Conservation (phyloP, 495 filamentous ascomycete species). For the Neurospora sp. region DNA sequence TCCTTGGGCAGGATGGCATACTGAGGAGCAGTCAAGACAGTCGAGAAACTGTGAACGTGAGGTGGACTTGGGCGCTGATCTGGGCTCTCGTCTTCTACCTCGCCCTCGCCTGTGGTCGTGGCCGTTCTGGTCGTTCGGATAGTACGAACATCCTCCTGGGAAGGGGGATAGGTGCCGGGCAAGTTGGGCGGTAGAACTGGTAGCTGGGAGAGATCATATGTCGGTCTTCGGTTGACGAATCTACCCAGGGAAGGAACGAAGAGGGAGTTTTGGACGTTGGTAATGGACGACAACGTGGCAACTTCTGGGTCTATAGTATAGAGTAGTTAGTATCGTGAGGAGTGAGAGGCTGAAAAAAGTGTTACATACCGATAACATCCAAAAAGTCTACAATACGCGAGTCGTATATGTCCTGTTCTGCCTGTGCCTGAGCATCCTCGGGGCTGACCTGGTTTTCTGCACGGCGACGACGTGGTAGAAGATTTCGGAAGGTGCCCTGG, state of each 20-base stretch:
- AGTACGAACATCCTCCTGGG: conserved; percentile 6
- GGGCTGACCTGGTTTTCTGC: neutral
- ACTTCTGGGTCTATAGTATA: conserved; percentile 57
- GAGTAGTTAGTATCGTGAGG: neutral
- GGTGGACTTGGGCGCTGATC: neutral
- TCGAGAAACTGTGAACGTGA: conserved; percentile 32
- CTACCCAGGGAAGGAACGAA: conserved; percentile 61
- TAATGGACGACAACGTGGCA: conserved; percentile 60
- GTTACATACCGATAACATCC: conserved; percentile 55
- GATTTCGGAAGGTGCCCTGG: neutral
- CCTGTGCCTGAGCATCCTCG: conserved; percentile 9
- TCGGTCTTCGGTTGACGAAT: conserved; percentile 59
- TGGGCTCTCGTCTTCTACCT: neutral
- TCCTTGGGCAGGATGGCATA: conserved; percentile 57
- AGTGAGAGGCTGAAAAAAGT: neutral
- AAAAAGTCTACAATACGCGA: conserved; percentile 55
- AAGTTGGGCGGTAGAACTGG: conserved; percentile 1
- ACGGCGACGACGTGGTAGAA: conserved; percentile 1
- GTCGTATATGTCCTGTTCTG: conserved; percentile 32
- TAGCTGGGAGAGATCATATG: conserved; percentile 54
- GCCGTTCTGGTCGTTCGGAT: neutral
- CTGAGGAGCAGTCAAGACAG: conserved; percentile 29
- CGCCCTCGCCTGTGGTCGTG: neutral
- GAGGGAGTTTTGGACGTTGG: conserved; percentile 70
- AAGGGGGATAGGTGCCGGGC: conserved; percentile 15